phyloP scores from a whole-genome alignment of 352 stramenopile species.

The Phytopythium helicoides region DNA sequence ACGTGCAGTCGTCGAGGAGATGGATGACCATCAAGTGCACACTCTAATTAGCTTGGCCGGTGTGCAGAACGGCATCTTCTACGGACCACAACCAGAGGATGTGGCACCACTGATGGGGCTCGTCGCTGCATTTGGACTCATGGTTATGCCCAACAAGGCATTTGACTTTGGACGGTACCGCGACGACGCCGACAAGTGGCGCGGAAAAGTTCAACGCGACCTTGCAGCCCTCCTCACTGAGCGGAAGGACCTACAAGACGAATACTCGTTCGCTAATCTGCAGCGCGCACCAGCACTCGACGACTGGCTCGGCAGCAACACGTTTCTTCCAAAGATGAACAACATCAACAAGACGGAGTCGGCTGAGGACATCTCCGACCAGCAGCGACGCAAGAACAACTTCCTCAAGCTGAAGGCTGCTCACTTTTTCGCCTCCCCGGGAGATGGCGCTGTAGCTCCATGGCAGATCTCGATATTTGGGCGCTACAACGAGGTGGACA shows the following conservation, averaged over 20 bases:
- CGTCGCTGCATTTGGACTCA: conserved; percentile 21
- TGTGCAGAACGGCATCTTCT: conserved; percentile 51
- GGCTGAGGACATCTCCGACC: conserved; percentile 5
- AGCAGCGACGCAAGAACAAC: conserved; percentile 20
- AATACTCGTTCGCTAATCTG: conserved; percentile 45
- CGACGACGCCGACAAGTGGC: not conserved
- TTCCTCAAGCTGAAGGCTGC: conserved; percentile 32
- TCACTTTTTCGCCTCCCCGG: conserved; percentile 44
- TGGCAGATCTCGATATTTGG: conserved; percentile 36
- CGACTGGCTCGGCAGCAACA: conserved; percentile 21
- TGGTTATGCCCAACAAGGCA: conserved; percentile 19
- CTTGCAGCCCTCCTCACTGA: too few relatives aligned
- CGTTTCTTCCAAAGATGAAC: conserved; percentile 21
- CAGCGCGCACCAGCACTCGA: conserved; percentile 20
- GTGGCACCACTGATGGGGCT: conserved; percentile 13
- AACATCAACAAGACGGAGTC: conserved; percentile 20
- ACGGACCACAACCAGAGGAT: conserved; percentile 37
- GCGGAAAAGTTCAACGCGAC: not conserved
- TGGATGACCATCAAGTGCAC: conserved; percentile 51
- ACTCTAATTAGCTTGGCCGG: conserved; percentile 44
- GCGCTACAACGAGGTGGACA: conserved; percentile 28
- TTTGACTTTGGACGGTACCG: conserved; percentile 35
- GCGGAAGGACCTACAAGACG: conserved; percentile 15
- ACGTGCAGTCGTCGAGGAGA: conserved; percentile 45
- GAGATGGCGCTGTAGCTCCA: conserved; percentile 29